Evolutionary conservation across 768 basidiomycete genomes (phyloP).

Genomic region (Serpula lacrymans): DNA sequence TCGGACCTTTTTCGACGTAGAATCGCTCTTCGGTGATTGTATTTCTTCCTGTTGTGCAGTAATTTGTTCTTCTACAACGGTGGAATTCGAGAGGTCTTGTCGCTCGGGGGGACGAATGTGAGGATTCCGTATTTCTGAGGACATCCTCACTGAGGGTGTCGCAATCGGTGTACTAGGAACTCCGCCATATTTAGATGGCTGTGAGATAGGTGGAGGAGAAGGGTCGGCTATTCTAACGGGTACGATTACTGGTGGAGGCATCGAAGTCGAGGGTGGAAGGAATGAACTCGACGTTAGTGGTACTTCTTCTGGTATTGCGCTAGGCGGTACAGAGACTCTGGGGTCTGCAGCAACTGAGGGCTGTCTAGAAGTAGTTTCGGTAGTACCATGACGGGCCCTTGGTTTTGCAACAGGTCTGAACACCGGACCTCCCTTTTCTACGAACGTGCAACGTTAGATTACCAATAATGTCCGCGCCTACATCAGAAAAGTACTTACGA

Average conservation of each 20-base stretch:
- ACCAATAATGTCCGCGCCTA: constrained; percentile 1
- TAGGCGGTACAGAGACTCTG: constrained; percentile 6
- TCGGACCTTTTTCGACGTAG: too few species aligned
- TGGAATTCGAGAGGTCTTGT: background rate
- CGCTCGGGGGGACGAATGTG: background rate
- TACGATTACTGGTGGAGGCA: constrained; percentile 4
- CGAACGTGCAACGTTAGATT: too few species aligned
- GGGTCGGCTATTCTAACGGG: constrained; percentile 9
- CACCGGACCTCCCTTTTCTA: constrained; percentile 70
- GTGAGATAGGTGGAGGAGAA: constrained; percentile 4
- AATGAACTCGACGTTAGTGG: background rate
- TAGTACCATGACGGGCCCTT: constrained; percentile 44
- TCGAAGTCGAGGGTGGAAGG: background rate
- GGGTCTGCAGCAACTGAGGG: constrained; percentile 13
- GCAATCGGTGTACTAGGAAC: constrained; percentile 15
- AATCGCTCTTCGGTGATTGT: too few species aligned
- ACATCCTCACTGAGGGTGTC: constrained; percentile 14
- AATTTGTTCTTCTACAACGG: background rate
- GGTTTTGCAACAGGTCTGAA: constrained; percentile 67
- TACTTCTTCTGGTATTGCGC: background rate
- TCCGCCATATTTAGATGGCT: constrained; percentile 3
- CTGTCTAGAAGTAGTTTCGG: constrained; percentile 18
- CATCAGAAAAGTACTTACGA: constrained; percentile 48
- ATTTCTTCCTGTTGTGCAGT: too few species aligned
- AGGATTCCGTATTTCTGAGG: background rate